Percentiles rank a stretch among this genome's conserved stretches.
Conservation (phyloP, 345 rosid genomes). For the Abelmoschus esculentus region DNA sequence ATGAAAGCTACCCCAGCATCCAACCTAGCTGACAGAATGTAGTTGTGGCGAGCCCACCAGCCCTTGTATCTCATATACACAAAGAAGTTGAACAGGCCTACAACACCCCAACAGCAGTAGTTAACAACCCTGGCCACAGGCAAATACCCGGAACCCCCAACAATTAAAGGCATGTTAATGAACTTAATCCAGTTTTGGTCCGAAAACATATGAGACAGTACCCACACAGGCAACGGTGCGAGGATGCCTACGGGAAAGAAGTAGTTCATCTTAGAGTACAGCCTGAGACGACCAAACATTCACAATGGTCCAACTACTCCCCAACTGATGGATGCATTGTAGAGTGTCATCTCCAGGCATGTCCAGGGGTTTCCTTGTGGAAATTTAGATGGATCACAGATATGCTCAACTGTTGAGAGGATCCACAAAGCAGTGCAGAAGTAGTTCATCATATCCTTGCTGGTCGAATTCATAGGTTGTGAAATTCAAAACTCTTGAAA, state of each 20-base stretch:
- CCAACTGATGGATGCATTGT: slow-evolving; percentile 54
- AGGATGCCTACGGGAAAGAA: slow-evolving; percentile 35
- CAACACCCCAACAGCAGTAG: not conserved
- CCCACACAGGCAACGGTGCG: slow-evolving; percentile 34
- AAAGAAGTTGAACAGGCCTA: not conserved
- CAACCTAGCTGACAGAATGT: slow-evolving; percentile 38
- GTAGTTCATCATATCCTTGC: slow-evolving; percentile 19
- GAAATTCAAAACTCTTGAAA: not conserved
- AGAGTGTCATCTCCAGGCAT: slow-evolving; percentile 12
- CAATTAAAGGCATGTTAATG: slow-evolving; percentile 34
- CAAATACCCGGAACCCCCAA: slow-evolving; percentile 20
- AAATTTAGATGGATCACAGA: slow-evolving; percentile 27
- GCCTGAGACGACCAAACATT: slow-evolving; percentile 35
- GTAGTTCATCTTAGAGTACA: slow-evolving; percentile 40
- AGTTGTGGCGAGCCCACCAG: slow-evolving; percentile 20
- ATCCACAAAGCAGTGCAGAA: slow-evolving; percentile 44
- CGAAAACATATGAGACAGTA: slow-evolving; percentile 28
- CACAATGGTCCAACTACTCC: slow-evolving; percentile 42
- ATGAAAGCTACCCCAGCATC: slow-evolving; percentile 34
- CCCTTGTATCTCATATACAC: slow-evolving; percentile 29
- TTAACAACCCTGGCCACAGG: slow-evolving; percentile 30
- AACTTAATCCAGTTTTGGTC: slow-evolving; percentile 34
- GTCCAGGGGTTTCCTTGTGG: slow-evolving; percentile 44
- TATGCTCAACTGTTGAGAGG: slow-evolving; percentile 43
- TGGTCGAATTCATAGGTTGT: slow-evolving; percentile 25